These are phyloP conservation scores for Pseudofabraea citricarpa DNA, from an alignment of 2,329 filamentous ascomycete genomes.

Conservation along the genomic window DNA sequence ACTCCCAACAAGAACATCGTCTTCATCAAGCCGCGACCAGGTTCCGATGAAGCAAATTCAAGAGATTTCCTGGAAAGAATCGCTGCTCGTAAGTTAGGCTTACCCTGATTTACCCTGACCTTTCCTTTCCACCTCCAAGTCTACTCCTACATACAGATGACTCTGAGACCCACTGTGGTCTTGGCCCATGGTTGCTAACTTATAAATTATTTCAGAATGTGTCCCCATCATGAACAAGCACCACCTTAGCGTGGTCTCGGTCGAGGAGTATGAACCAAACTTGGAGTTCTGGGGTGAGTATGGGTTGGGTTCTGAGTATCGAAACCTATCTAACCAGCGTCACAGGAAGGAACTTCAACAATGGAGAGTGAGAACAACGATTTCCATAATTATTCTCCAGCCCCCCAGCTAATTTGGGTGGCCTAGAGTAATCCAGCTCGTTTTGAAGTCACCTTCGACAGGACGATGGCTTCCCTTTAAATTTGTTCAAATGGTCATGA, in stretches of 20 bases:
- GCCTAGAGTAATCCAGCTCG: constrained; percentile 66
- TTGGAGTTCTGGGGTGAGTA: constrained; percentile 70
- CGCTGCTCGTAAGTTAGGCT: no score
- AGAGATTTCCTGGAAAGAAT: constrained; percentile 72
- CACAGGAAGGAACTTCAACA: constrained; percentile 90
- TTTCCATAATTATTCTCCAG: not conserved
- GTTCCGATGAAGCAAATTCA: constrained; percentile 55
- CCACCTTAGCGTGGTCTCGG: constrained; percentile 58
- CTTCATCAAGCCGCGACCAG: constrained; percentile 77
- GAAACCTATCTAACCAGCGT: no score
- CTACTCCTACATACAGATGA: no score
- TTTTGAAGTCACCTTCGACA: constrained; percentile 61
- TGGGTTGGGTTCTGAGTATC: no score
- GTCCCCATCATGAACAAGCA: constrained; percentile 65
- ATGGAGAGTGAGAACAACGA: constrained; percentile 53
- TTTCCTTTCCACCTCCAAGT: no score
- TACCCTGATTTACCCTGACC: no score
- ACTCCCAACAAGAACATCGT: constrained; percentile 75
- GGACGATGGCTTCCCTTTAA: constrained; percentile 74
- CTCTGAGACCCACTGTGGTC: no score
- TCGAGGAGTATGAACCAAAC: constrained; percentile 81
- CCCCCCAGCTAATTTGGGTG: no score
- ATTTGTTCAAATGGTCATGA: constrained; percentile 93
- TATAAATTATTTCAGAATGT: no score
- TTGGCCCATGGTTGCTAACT: no score